These are phyloP conservation scores for Clonostachys byssicola DNA, from an alignment of 2,329 filamentous ascomycete genomes.

Conservation along the genomic window DNA sequence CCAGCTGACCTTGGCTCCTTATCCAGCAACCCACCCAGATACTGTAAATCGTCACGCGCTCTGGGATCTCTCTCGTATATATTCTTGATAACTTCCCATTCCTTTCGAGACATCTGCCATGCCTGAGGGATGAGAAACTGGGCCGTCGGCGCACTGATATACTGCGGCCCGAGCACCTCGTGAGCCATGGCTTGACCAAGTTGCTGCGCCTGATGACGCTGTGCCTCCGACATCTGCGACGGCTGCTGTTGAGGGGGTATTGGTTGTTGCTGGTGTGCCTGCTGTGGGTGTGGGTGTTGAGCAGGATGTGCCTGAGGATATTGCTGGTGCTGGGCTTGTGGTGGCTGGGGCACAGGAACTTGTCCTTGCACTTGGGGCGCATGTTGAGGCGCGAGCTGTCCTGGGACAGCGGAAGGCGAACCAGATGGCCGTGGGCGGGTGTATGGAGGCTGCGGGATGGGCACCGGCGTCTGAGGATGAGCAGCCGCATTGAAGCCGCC, in stretches of 20 bases:
- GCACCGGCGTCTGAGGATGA: conserved; percentile 25
- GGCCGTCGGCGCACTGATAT: conserved; percentile 61
- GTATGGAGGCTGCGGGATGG: conserved; percentile 22
- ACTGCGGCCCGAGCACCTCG: conserved; percentile 56
- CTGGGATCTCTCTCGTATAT: conserved; percentile 64
- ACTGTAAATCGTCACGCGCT: conserved; percentile 57
- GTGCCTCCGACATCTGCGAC: conserved; percentile 17
- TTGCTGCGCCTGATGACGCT: conserved; percentile 35
- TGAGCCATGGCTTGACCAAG: conserved; percentile 54
- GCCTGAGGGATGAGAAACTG: conserved; percentile 67
- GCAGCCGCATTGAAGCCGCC: conserved; percentile 21
- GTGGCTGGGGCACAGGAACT: conserved; percentile 5
- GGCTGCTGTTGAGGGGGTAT: conserved; percentile 8
- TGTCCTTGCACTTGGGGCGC: neutral
- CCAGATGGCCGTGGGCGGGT: conserved; percentile 11
- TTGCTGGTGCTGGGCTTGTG: conserved; percentile 1
- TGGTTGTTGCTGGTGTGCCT: conserved; percentile 8
- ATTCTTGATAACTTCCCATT: conserved; percentile 69
- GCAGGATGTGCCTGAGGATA: conserved; percentile 5
- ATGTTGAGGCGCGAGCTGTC: neutral
- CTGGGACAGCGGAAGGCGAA: conserved; percentile 2
- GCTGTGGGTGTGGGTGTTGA: neutral
- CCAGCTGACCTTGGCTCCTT: conserved; percentile 27
- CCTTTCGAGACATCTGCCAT: conserved; percentile 61
- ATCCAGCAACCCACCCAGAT: conserved; percentile 52